A percentile compares a stretch with the other conserved stretches of the same genome.
These are phyloP conservation scores for Castanospermum australe DNA, from an alignment of 306 rosid species.

Conservation along the genomic window DNA sequence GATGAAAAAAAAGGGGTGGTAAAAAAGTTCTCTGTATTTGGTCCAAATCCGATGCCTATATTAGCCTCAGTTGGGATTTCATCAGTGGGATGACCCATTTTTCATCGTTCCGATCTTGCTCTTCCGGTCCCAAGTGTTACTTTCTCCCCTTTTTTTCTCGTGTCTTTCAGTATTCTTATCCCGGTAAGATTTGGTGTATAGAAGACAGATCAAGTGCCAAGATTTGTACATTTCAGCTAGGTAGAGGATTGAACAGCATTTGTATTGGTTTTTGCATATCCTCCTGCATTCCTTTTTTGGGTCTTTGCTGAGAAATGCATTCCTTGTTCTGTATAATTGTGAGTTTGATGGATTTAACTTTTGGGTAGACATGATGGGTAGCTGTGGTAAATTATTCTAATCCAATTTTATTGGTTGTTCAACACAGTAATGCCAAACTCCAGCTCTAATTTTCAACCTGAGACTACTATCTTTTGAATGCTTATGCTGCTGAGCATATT, in stretches of 20 bases:
- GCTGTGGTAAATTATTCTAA: not conserved
- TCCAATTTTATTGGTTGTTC: not conserved
- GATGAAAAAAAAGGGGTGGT: not conserved
- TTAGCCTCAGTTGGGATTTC: not conserved
- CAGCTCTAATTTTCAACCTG: not conserved
- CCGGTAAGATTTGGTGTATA: not conserved
- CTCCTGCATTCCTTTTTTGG: not conserved
- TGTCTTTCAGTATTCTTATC: not conserved
- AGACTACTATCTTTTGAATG: slow-evolving; percentile 12
- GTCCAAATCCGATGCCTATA: not conserved
- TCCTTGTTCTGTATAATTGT: not conserved
- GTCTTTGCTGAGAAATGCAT: not conserved
- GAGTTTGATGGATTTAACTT: not conserved
- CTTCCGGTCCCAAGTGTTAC: not conserved
- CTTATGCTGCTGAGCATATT: not conserved
- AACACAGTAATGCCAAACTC: not conserved
- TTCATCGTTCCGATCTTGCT: not conserved
- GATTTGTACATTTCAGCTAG: not conserved
- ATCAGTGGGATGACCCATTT: slow-evolving; percentile 9
- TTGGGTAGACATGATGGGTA: not conserved
- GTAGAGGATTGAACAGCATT: slow-evolving; percentile 5
- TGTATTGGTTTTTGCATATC: not conserved
- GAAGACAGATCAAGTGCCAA: not conserved
- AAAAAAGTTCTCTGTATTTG: slow-evolving; percentile 1
- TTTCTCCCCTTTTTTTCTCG: not conserved